Evolutionary conservation across 2,329 filamentous ascomycete genomes (phyloP).

Genomic region (Cercospora sesami): DNA sequence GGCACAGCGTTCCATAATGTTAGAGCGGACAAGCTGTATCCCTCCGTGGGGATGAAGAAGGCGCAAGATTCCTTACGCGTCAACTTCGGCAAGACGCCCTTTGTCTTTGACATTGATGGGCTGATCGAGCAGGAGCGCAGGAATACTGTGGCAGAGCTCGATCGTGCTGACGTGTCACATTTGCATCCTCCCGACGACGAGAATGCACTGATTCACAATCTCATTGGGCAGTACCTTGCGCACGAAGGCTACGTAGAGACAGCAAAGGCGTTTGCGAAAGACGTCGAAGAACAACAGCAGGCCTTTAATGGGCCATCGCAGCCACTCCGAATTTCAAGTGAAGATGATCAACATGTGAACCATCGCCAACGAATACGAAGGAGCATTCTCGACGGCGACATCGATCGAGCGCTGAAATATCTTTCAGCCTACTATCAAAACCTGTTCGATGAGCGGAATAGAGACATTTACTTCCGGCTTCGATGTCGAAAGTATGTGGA

Average conservation of each 20-base stretch:
- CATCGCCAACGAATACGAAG: conserved; percentile 80
- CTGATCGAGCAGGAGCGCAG: conserved; percentile 69
- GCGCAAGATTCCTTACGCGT: conserved; percentile 58
- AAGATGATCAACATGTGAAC: conserved; percentile 66
- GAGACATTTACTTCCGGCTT: conserved; percentile 82
- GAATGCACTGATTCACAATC: conserved; percentile 74
- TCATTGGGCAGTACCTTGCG: conserved; percentile 84
- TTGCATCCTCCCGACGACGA: conserved; percentile 69
- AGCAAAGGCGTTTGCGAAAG: conserved; percentile 75
- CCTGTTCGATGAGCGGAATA: conserved; percentile 69
- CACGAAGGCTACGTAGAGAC: conserved; percentile 97
- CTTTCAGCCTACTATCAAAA: conserved; percentile 76
- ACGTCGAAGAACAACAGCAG: conserved; percentile 69
- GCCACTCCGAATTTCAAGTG: conserved; percentile 52
- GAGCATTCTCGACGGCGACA: conserved; percentile 86
- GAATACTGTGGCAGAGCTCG: conserved; percentile 63
- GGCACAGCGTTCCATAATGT: conserved; percentile 69
- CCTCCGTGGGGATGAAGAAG: conserved; percentile 67
- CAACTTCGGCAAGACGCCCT: conserved; percentile 70
- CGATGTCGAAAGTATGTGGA: conserved; percentile 92
- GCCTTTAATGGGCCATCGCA: conserved; percentile 51
- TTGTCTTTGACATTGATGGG: conserved; percentile 87
- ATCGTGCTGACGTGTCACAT: conserved; percentile 56
- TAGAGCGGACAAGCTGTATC: conserved; percentile 61
- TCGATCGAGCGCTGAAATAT: conserved; percentile 83